Evolutionary conservation across 2,329 filamentous ascomycete genomes (phyloP).

Genomic region (Beauveria pseudobassiana): DNA sequence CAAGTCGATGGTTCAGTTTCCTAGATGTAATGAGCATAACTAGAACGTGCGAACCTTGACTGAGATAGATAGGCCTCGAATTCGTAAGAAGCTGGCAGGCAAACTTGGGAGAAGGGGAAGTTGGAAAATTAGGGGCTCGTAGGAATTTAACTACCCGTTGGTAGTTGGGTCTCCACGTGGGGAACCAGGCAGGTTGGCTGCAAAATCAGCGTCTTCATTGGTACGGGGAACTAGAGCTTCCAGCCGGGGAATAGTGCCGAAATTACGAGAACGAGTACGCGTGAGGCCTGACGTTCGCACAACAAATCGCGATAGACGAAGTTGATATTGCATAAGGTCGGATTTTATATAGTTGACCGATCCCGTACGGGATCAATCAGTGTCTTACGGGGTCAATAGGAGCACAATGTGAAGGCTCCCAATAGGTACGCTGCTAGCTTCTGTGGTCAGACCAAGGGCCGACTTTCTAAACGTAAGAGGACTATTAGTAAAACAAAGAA

Average conservation of each 20-base stretch:
- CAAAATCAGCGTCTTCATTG: background rate
- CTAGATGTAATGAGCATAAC: background rate
- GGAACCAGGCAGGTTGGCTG: background rate
- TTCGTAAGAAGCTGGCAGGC: background rate
- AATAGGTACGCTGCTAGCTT: too few species aligned
- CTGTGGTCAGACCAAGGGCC: too few species aligned
- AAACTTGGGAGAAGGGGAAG: background rate
- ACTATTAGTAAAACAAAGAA: too few species aligned
- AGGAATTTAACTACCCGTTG: too few species aligned
- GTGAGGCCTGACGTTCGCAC: background rate
- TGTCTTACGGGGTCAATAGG: too few species aligned
- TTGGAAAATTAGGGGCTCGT: background rate
- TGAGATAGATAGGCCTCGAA: background rate
- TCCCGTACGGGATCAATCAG: background rate
- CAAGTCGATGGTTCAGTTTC: background rate
- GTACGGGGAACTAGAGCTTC: background rate
- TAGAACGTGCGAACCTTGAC: background rate
- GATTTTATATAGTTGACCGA: background rate
- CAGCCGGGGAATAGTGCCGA: background rate
- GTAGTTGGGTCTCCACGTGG: background rate
- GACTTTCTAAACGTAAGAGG: too few species aligned
- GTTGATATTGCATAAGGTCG: background rate
- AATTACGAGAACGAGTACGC: slow-evolving; percentile 10
- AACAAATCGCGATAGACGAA: background rate
- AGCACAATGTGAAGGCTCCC: too few species aligned